A percentile compares a stretch with the other conserved stretches of the same genome.
These are phyloP conservation scores for Pseudocercospora cruenta DNA, from an alignment of 2,329 filamentous ascomycete species.

Conservation along the genomic window DNA sequence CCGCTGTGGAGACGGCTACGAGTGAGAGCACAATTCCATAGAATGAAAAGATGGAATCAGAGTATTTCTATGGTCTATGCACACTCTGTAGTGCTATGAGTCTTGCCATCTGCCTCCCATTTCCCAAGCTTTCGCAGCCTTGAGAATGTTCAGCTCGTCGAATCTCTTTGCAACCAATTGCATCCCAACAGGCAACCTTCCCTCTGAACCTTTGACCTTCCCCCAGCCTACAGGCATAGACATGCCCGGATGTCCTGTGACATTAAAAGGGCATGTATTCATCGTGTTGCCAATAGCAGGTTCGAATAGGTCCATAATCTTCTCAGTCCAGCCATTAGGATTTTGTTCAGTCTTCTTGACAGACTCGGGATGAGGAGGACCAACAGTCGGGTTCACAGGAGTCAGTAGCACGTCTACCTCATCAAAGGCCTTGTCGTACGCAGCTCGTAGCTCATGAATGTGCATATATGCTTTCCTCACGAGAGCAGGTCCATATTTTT, in stretches of 20 bases:
- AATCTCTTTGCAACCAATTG: slow-evolving; percentile 43
- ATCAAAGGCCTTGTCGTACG: slow-evolving; percentile 51
- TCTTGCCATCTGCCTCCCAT: slow-evolving; percentile 35
- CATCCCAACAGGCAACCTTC: slow-evolving; percentile 42
- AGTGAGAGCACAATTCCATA: no score
- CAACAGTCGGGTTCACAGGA: slow-evolving; percentile 53
- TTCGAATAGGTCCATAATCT: slow-evolving; percentile 45
- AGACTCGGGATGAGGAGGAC: slow-evolving; percentile 44
- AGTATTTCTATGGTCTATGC: neutral
- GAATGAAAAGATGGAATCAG: no score
- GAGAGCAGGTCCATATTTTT: slow-evolving; percentile 37
- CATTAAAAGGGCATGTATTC: slow-evolving; percentile 54
- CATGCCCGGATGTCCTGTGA: slow-evolving; percentile 56
- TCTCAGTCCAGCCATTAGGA: slow-evolving; percentile 38
- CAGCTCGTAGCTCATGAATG: slow-evolving; percentile 51
- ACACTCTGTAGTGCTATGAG: slow-evolving; percentile 1
- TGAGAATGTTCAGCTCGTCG: slow-evolving; percentile 40
- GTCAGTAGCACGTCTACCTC: slow-evolving; percentile 55
- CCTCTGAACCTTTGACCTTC: slow-evolving; percentile 29
- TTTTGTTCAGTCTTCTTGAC: slow-evolving; percentile 27
- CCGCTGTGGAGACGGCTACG: neutral
- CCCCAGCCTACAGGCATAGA: slow-evolving; percentile 50
- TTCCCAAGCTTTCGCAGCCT: slow-evolving; percentile 43
- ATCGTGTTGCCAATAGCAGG: slow-evolving; percentile 50
- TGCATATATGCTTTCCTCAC: slow-evolving; percentile 54